Percentiles rank a stretch among this genome's conserved stretches.
phyloP scores from a whole-genome alignment of 805 yeast genomes.

The Pichia manshurica region DNA sequence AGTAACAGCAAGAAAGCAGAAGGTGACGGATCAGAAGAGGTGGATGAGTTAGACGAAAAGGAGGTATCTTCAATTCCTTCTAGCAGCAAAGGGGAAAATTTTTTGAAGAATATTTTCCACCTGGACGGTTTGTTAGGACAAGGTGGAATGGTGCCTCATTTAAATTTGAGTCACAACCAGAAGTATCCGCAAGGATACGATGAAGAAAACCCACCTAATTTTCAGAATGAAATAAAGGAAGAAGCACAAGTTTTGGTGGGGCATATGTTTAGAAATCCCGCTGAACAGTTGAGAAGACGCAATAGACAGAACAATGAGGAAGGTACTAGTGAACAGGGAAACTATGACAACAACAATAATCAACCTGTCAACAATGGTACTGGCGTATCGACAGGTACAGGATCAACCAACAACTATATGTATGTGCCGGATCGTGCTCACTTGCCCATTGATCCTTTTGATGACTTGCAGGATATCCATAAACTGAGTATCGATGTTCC shows the following conservation, averaged over 20 bases:
- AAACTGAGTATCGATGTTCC: constrained; percentile 41
- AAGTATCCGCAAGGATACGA: constrained; percentile 1
- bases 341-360: background rate
- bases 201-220: constrained; percentile 18
- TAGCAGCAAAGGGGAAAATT: constrained; percentile 3
- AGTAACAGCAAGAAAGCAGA: background rate
- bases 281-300: constrained; percentile 24
- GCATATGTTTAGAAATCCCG: constrained; percentile 10
- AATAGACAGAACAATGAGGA: background rate
- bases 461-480: constrained; percentile 17
- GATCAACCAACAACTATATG: background rate
- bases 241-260: constrained; percentile 52
- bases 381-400: background rate
- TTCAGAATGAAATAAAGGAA: constrained; percentile 37
- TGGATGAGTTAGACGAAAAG: background rate
- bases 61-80: background rate
- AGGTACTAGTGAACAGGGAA: background rate
- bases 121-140: constrained; percentile 14
- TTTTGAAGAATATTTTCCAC: constrained; percentile 14
- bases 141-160: constrained; percentile 14
- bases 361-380: background rate
- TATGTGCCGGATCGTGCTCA: constrained; percentile 11
- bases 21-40: background rate
- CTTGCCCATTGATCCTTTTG: constrained; percentile 20
- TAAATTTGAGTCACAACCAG: constrained; percentile 2